Conservation (phyloP, 2,329 filamentous ascomycete genomes). For the Xylariaceae sp. region DNA sequence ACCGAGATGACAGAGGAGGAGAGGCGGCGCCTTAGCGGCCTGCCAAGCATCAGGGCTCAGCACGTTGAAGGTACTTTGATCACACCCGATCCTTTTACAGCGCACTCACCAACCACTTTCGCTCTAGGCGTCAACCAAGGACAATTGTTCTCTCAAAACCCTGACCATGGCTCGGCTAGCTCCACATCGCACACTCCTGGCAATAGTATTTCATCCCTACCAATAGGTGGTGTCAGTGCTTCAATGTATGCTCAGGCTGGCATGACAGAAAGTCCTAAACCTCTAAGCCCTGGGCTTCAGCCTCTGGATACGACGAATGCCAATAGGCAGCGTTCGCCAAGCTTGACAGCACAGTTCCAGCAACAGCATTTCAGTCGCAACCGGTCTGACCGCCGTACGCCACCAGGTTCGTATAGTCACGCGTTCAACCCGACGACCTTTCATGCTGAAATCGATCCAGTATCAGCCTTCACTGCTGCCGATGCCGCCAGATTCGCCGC, state of each 20-base stretch:
- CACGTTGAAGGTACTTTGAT: conserved; percentile 54
- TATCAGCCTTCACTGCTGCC: conserved; percentile 30
- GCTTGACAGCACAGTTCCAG: conserved; percentile 59
- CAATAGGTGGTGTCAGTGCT: conserved; percentile 43
- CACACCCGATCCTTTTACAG: conserved; percentile 48
- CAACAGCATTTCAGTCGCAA: conserved; percentile 60
- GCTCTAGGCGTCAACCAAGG: conserved; percentile 50
- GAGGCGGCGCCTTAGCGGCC: conserved; percentile 61
- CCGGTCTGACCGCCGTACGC: conserved; percentile 51
- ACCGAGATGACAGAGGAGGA: conserved; percentile 58
- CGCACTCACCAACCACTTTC: conserved; percentile 75
- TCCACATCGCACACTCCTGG: conserved; percentile 53
- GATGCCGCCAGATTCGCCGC: conserved; percentile 33
- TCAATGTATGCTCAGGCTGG: conserved; percentile 64
- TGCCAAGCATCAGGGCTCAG: conserved; percentile 71
- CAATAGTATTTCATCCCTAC: conserved; percentile 47
- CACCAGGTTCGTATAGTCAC: conserved; percentile 46
- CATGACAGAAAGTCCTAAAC: conserved; percentile 85
- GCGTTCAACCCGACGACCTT: conserved; percentile 17
- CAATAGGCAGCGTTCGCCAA: conserved; percentile 61
- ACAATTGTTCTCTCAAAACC: conserved; percentile 60
- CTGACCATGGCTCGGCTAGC: conserved; percentile 52
- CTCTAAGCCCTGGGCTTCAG: conserved; percentile 61
- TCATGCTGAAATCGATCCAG: conserved; percentile 30
- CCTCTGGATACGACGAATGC: conserved; percentile 49